Conservation (phyloP, 2,329 filamentous ascomycete genomes). For the Anisogramma anomala region DNA sequence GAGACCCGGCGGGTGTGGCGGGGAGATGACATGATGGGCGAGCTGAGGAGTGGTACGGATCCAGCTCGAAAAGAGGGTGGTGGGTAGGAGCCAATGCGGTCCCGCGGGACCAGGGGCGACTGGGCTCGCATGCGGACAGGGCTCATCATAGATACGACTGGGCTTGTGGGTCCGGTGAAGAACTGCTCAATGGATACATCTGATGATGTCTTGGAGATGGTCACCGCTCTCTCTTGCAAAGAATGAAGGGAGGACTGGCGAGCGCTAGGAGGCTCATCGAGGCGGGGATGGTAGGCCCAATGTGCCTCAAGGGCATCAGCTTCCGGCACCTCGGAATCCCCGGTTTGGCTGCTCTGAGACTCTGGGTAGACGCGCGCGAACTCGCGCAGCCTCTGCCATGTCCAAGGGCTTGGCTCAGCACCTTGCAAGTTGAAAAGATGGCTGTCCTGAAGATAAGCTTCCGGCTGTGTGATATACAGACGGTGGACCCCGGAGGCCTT, state of each 20-base stretch:
- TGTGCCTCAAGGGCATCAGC: constrained; percentile 52
- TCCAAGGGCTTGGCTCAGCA: constrained; percentile 49
- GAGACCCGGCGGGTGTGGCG: constrained; percentile 6
- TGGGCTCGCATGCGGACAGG: constrained; percentile 27
- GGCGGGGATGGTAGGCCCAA: constrained; percentile 54
- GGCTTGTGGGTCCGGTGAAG: constrained; percentile 25
- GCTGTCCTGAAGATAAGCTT: constrained; percentile 58
- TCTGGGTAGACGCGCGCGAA: constrained; percentile 46
- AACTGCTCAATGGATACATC: constrained; percentile 31
- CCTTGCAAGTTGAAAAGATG: constrained; percentile 26
- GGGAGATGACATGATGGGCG: constrained; percentile 26
- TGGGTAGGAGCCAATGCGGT: constrained; percentile 33
- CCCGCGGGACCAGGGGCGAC: constrained; percentile 28
- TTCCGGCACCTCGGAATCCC: constrained; percentile 37
- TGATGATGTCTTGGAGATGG: constrained; percentile 27
- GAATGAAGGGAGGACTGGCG: constrained; percentile 30
- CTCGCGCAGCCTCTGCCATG: constrained; percentile 57
- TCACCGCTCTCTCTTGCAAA: constrained; percentile 19
- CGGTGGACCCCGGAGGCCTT: constrained; percentile 50
- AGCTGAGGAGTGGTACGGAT: constrained; percentile 35
- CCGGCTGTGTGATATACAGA: constrained; percentile 64
- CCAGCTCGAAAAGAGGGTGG: constrained; percentile 39
- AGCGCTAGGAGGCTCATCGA: constrained; percentile 45
- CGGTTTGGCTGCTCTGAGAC: constrained; percentile 28
- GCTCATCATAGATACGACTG: constrained; percentile 17